phyloP scores from a whole-genome alignment of 1,139 yeast species.

The Suhomyces choctaworum region DNA sequence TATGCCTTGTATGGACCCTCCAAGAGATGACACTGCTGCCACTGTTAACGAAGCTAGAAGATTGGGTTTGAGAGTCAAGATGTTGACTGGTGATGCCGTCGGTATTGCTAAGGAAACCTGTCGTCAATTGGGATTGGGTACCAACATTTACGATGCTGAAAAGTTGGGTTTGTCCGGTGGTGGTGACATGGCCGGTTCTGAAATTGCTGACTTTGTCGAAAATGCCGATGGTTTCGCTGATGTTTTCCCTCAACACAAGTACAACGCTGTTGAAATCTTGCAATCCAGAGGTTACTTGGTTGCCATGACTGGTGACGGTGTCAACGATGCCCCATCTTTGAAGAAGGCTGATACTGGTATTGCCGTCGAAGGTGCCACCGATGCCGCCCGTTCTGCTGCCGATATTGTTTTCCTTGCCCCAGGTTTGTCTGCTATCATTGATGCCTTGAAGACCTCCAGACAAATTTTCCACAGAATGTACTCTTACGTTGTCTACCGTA shows the following conservation, averaged over 20 bases:
- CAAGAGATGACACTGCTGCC: constrained; percentile 97
- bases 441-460: constrained; percentile 91
- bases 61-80: constrained; percentile 94
- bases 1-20: constrained; percentile 99
- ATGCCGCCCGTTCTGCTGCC: constrained; percentile 95
- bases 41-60: constrained; percentile 92
- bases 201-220: constrained; percentile 93
- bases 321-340: constrained; percentile 93
- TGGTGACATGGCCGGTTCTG: constrained; percentile 96
- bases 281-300: constrained; percentile 93
- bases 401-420: constrained; percentile 96
- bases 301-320: constrained; percentile 99
- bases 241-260: constrained; percentile 96
- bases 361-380: constrained; percentile 97
- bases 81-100: constrained; percentile 99
- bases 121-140: constrained; percentile 96
- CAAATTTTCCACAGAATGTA: constrained; percentile 99
- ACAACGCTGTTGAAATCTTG: constrained; percentile 86
- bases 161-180: constrained; percentile 96
- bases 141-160: constrained; percentile 96
- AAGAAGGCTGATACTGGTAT: constrained; percentile 97
- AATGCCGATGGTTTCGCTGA: constrained; percentile 97
- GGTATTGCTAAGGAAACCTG: constrained; percentile 99
- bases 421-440: constrained; percentile 92
- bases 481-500: constrained; percentile 94